Percentiles rank a stretch among this genome's conserved stretches.
phyloP scores from a whole-genome alignment of 768 basidiomycete species.

The Boletus tomentosulus region DNA sequence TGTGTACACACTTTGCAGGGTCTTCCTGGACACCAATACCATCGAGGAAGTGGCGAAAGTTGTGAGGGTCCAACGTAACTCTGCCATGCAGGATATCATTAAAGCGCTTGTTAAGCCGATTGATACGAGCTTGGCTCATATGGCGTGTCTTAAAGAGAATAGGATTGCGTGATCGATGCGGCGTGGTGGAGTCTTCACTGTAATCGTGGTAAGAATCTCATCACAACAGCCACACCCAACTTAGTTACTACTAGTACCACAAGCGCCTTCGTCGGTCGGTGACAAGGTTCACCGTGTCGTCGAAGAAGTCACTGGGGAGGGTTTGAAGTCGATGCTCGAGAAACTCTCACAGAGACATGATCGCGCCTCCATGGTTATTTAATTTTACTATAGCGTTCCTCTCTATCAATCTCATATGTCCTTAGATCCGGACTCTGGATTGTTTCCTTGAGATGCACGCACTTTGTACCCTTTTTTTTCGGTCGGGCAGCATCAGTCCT shows the following conservation, averaged over 20 bases:
- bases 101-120: conserved; percentile 35
- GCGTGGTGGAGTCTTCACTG: no score
- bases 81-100: conserved; percentile 32
- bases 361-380: not conserved
- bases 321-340: conserved; percentile 60
- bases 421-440: conserved; percentile 27
- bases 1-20: conserved; percentile 34
- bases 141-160: not conserved
- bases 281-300: conserved; percentile 59
- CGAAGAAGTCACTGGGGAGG: conserved; percentile 55
- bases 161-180: no score
- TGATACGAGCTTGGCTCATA: conserved; percentile 16
- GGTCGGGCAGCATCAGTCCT: no score
- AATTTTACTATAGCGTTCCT: conserved; percentile 5
- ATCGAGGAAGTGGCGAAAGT: conserved; percentile 41
- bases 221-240: no score
- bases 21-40: conserved; percentile 41
- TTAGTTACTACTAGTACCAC: no score
- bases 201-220: no score
- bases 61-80: conserved; percentile 19
- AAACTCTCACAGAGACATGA: conserved; percentile 36
- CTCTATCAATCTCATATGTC: conserved; percentile 11
- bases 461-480: conserved; percentile 20
- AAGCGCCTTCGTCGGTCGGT: conserved; percentile 35
- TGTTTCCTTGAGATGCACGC: conserved; percentile 15